A percentile compares a stretch with the other conserved stretches of the same genome.
These are phyloP conservation scores for Phytomonas francai DNA, from an alignment of 208 protist genomes.

Conservation along the genomic window DNA sequence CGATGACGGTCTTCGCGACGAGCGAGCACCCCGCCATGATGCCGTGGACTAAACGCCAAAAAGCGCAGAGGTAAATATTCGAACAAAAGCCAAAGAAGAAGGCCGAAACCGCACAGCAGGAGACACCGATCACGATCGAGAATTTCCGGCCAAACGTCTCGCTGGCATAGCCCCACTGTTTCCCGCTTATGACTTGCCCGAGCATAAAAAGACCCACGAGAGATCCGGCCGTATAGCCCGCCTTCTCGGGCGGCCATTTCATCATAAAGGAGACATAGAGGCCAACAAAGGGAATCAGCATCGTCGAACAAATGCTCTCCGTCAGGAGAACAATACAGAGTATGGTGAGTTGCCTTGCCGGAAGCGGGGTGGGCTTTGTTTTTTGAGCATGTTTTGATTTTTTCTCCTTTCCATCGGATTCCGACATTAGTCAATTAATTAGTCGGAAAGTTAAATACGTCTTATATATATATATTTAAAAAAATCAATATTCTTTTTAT, in stretches of 20 bases:
- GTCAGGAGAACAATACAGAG: conserved; percentile 61
- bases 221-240: conserved; percentile 57
- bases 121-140: conserved; percentile 40
- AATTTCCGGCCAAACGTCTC: conserved; percentile 60
- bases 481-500: too few species aligned
- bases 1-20: conserved; percentile 75
- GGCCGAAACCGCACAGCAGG: conserved; percentile 37
- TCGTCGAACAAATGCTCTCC: conserved; percentile 64
- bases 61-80: conserved; percentile 43
- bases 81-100: conserved; percentile 60
- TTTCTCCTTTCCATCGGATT: background rate
- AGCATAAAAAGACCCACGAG: conserved; percentile 78
- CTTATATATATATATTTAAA: too few species aligned
- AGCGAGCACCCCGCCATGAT: conserved; percentile 55
- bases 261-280: conserved; percentile 51
- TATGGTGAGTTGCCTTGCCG: conserved; percentile 41
- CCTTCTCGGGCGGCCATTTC: conserved; percentile 19
- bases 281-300: conserved; percentile 71
- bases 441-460: background rate
- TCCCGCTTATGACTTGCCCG: conserved; percentile 65
- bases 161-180: conserved; percentile 60
- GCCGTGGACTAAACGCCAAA: conserved; percentile 75
- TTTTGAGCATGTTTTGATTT: background rate
- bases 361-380: conserved; percentile 50
- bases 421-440: background rate